A percentile compares a stretch with the other conserved stretches of the same genome.
Evolutionary conservation across 495 filamentous ascomycete species (phyloP).

Genomic region (Penicillium lividum): DNA sequence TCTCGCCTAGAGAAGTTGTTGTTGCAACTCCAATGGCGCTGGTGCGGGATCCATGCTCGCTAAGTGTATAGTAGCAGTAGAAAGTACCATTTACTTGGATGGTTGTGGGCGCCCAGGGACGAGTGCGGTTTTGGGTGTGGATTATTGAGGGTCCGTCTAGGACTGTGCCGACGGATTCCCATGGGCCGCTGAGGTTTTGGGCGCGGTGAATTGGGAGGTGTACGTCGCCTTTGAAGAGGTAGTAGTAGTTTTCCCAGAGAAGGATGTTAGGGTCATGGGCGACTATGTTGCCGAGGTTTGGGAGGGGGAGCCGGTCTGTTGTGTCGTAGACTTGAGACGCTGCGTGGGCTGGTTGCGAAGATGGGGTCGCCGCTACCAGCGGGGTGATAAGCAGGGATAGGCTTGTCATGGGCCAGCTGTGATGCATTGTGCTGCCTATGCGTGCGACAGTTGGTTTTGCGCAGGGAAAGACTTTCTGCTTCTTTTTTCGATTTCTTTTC

Average conservation of each 20-base stretch:
- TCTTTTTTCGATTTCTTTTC: not conserved
- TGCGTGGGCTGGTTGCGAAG: constrained; percentile 5
- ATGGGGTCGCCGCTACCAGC: constrained; percentile 17
- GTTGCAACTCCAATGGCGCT: constrained; percentile 74
- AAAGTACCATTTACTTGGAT: constrained; percentile 55
- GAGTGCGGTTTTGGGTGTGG: constrained; percentile 32
- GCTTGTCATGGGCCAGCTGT: not conserved
- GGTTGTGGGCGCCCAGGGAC: constrained; percentile 66
- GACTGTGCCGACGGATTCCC: constrained; percentile 42
- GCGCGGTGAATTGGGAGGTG: constrained; percentile 37
- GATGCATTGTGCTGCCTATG: not conserved
- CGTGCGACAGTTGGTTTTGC: not conserved
- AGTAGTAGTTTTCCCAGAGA: constrained; percentile 33
- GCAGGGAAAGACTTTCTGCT: not conserved
- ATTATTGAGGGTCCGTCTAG: constrained; percentile 40
- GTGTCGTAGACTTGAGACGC: constrained; percentile 29
- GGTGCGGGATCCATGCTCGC: constrained; percentile 59
- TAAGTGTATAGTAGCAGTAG: constrained; percentile 74
- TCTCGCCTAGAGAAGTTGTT: constrained; percentile 52
- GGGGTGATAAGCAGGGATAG: constrained; percentile 7
- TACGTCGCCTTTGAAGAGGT: constrained; percentile 41
- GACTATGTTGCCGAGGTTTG: constrained; percentile 38
- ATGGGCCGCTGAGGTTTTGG: constrained; percentile 40
- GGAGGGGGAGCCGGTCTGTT: constrained; percentile 33
- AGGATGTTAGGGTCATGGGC: constrained; percentile 46